Base-by-base conservation (phyloP, 2,329 filamentous ascomycete species). In the Westerdykella aurantiaca region DNA sequence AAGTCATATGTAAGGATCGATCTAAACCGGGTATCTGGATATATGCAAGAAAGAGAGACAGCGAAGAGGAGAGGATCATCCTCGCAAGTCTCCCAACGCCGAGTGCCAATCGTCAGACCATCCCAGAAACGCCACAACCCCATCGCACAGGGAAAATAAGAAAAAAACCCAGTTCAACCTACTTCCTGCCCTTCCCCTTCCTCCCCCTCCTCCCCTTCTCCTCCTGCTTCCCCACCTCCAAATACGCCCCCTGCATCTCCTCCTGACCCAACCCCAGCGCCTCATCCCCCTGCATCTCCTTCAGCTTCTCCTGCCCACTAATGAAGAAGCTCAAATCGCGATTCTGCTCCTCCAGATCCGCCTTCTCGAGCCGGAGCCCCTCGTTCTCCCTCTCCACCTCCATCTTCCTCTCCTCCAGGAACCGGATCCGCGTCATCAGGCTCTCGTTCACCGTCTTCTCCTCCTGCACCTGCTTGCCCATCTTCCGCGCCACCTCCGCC, bases 311-410 rank as follows among this genome's bases (percentile, higher is more conserved):
- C 66, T 86, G 81, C 0, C 87, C 85, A 16, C 82, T 86, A 47
- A 96, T 91, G 60, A 91, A 95, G 76, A 95, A 90, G 40, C 77
- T 82, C 62, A 96, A 64, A 63, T 96, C 91, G 12, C 86, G 79
- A 61, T 95, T 95, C 75, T 89, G 85, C 64, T 95, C 89, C 52
- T 82, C 80, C 35, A 95, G 69, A 53, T 95, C 88, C 33, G 72
- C 76, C 52, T 86, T 85, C 65, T 88, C 68, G 3, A 49, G 54
- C 39, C 61, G 67, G 2, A 83, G 67, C 61, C 84, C 76, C 47
- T 73, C 73, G 10, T 29, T 29, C 25, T 29, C 25, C 25, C 7
- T 29, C 34, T 77, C 73, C 1, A 70, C 50, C 48, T 53, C 64
- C 49, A 61, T 67, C 1, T 83, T 67, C 61, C 84, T 76, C 46